Percentiles rank a stretch among this genome's conserved stretches.
Evolutionary conservation across 805 yeast genomes (phyloP).

Genomic region (Ogataea minuta): DNA sequence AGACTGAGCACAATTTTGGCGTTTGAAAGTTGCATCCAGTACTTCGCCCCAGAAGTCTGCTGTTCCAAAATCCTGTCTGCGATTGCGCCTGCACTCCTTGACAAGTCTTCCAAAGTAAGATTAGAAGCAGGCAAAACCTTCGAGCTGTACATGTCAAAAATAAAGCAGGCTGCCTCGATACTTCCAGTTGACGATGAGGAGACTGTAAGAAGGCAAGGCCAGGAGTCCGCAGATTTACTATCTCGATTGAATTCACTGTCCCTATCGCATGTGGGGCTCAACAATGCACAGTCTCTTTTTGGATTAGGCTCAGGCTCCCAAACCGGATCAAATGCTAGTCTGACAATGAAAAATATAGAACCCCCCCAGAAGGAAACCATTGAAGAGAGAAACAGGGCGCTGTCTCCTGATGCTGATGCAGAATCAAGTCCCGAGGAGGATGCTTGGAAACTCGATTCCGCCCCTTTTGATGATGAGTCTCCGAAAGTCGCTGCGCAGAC

Average conservation of each 20-base stretch:
- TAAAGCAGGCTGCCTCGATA: slow-evolving; percentile 45
- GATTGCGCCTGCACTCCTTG: slow-evolving; percentile 80
- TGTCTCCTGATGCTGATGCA: too few species aligned
- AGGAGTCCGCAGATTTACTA: slow-evolving; percentile 14
- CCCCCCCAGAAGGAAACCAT: slow-evolving; percentile 1
- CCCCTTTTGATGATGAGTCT: too few species aligned
- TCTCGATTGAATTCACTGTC: slow-evolving; percentile 23
- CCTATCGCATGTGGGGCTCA: slow-evolving; percentile 24
- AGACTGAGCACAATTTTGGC: slow-evolving; percentile 76
- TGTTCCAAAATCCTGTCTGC: slow-evolving; percentile 81
- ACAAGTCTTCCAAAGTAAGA: slow-evolving; percentile 67
- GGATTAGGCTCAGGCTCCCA: slow-evolving; percentile 17
- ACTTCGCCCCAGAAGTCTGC: slow-evolving; percentile 70
- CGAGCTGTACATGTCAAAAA: slow-evolving; percentile 54
- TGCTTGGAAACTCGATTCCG: too few species aligned
- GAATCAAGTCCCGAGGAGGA: too few species aligned
- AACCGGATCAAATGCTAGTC: slow-evolving; percentile 18
- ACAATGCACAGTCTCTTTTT: slow-evolving; percentile 16
- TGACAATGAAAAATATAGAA: slow-evolving; percentile 21
- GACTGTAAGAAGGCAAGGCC: slow-evolving; percentile 24
- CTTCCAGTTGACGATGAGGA: slow-evolving; percentile 30
- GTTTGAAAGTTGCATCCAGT: slow-evolving; percentile 59
- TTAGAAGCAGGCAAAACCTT: slow-evolving; percentile 68
- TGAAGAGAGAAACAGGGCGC: too few species aligned
- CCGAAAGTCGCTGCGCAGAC: background rate